Evolutionary conservation across 2,329 filamentous ascomycete species (phyloP).

Genomic region (Colletotrichum zoysiae): DNA sequence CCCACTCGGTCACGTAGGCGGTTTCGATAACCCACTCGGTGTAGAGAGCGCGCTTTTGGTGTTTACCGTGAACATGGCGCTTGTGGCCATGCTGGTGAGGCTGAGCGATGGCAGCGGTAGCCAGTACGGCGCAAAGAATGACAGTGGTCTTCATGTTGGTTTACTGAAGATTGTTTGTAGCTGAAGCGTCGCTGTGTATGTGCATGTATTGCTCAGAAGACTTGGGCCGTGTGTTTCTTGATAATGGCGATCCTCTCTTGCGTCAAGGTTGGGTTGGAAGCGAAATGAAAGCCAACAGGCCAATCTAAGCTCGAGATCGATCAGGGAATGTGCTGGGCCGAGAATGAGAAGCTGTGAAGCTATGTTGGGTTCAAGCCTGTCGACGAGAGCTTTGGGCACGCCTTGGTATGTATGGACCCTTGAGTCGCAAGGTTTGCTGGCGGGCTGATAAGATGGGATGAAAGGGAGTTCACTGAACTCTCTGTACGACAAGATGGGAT

Average conservation of each 20-base stretch:
- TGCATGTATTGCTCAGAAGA: conserved; percentile 16
- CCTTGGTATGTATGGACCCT: conserved; percentile 32
- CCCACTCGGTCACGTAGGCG: conserved; percentile 59
- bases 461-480: conserved; percentile 42
- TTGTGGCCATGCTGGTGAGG: conserved; percentile 57
- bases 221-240: conserved; percentile 26
- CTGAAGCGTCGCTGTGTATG: conserved; percentile 2
- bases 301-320: conserved; percentile 15
- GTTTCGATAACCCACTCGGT: conserved; percentile 66
- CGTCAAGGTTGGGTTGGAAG: conserved; percentile 36
- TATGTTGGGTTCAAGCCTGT: conserved; percentile 25
- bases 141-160: conserved; percentile 59
- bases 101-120: conserved; percentile 63
- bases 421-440: conserved; percentile 21
- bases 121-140: conserved; percentile 57
- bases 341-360: conserved; percentile 30
- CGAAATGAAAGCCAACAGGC: conserved; percentile 40
- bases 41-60: conserved; percentile 55
- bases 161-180: conserved; percentile 22
- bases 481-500: conserved; percentile 31
- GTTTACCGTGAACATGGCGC: conserved; percentile 52
- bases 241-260: conserved; percentile 17
- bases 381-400: conserved; percentile 33
- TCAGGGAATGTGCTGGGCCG: conserved; percentile 40
- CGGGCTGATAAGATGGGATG: conserved; percentile 33